A percentile compares a stretch with the other conserved stretches of the same genome.
Evolutionary conservation across 1,284 basidiomycete species (phyloP).

Genomic region (Mycena sp.): DNA sequence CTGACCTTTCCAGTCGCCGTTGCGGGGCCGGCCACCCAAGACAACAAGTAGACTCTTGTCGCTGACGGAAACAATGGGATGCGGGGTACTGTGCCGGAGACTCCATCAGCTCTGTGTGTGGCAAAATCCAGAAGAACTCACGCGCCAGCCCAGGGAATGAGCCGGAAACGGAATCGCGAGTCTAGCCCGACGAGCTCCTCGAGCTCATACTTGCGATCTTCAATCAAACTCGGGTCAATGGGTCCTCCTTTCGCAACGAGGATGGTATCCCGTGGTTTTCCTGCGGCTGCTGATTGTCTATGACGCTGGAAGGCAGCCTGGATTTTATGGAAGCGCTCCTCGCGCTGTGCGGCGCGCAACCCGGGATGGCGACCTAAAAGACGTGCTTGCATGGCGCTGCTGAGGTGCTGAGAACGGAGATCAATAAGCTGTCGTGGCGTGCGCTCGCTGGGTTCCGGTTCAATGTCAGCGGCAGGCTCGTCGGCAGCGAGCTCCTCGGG

Average conservation of each 20-base stretch:
- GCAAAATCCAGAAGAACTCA: not conserved
- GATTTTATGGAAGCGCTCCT: too few species aligned
- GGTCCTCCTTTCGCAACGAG: not conserved
- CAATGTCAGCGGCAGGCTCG: too few species aligned
- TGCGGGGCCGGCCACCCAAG: not conserved
- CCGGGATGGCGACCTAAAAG: too few species aligned
- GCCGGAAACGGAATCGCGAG: not conserved
- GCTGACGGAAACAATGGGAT: not conserved
- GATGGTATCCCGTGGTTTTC: not conserved
- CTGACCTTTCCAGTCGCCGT: not conserved
- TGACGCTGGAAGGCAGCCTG: too few species aligned
- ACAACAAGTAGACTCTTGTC: not conserved
- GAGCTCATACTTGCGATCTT: conserved; percentile 7
- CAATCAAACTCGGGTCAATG: not conserved
- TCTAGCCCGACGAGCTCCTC: not conserved
- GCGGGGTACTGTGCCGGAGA: not conserved
- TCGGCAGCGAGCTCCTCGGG: too few species aligned
- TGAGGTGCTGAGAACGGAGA: too few species aligned
- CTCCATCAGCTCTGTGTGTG: not conserved
- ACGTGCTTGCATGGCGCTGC: too few species aligned
- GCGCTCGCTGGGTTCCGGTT: too few species aligned
- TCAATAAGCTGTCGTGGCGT: too few species aligned
- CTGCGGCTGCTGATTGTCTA: too few species aligned
- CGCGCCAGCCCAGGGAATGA: conserved; percentile 2
- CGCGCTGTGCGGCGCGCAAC: too few species aligned